Conservation (phyloP, 441 rosid genomes). For the Populus hybrid region DNA sequence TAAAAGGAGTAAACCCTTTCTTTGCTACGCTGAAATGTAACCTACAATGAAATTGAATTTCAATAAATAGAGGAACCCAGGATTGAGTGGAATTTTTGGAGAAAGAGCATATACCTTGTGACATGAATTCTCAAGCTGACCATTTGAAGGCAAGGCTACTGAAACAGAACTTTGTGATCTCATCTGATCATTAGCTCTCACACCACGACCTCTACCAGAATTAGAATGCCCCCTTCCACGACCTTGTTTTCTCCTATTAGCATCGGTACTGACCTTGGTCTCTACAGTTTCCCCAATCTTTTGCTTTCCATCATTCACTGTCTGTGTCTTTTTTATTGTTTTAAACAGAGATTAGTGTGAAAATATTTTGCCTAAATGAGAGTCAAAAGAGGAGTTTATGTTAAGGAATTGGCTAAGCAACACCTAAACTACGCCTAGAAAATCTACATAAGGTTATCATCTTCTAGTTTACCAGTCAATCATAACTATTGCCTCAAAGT, state of each 20-base stretch:
- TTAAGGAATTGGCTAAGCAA: not conserved
- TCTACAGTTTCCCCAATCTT: constrained; percentile 51
- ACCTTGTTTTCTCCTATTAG: constrained; percentile 71
- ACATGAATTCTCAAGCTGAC: constrained; percentile 54
- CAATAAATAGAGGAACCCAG: no score
- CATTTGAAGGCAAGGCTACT: constrained; percentile 45
- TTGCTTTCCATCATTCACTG: constrained; percentile 58
- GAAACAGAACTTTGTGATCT: constrained; percentile 49
- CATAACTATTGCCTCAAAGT: no score
- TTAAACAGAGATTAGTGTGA: constrained; percentile 13
- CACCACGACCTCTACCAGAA: constrained; percentile 84
- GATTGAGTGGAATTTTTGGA: not conserved
- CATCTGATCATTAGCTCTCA: constrained; percentile 60
- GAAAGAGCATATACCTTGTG: constrained; percentile 50
- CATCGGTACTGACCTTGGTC: constrained; percentile 51
- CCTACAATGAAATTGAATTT: no score
- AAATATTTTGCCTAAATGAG: constrained; percentile 8
- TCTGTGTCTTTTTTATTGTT: constrained; percentile 30
- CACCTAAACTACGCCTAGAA: not conserved
- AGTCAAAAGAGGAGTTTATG: constrained; percentile 5
- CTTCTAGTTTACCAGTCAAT: not conserved
- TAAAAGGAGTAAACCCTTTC: no score
- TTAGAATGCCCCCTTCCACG: constrained; percentile 75
- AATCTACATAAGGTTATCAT: not conserved
- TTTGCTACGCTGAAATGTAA: no score